Evolutionary conservation across 106 monocot species (phyloP).

Genomic region (Platanthera guangdongensis): DNA sequence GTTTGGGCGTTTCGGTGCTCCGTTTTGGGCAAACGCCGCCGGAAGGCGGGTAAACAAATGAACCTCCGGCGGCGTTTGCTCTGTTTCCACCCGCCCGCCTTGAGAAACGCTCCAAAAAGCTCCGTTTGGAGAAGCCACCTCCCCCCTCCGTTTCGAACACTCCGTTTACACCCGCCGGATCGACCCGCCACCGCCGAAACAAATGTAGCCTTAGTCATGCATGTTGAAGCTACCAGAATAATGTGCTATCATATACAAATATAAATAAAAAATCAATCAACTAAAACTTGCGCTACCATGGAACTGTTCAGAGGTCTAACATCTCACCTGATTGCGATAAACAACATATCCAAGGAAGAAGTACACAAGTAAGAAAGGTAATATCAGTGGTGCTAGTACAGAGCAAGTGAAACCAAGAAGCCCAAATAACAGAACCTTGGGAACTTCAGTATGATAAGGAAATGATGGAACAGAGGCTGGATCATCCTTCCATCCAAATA

Average conservation of each 20-base stretch:
- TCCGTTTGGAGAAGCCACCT: too few relatives aligned
- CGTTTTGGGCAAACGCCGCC: too few relatives aligned
- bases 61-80: too few relatives aligned
- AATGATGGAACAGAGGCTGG: slow-evolving; percentile 57
- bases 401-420: slow-evolving; percentile 93
- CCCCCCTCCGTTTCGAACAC: too few relatives aligned
- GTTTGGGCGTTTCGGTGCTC: too few relatives aligned
- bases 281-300: background rate
- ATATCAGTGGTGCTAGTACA: slow-evolving; percentile 83
- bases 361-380: slow-evolving; percentile 88
- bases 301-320: background rate
- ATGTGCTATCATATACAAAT: background rate
- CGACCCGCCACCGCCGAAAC: too few relatives aligned
- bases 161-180: too few relatives aligned
- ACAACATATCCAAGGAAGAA: slow-evolving; percentile 85
- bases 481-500: slow-evolving; percentile 37
- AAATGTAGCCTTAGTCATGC: too few relatives aligned
- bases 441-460: slow-evolving; percentile 94
- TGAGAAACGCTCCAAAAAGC: too few relatives aligned
- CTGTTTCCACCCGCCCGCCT: too few relatives aligned
- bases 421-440: slow-evolving; percentile 75
- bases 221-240: too few relatives aligned
- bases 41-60: too few relatives aligned
- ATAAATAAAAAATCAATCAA: background rate
- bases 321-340: slow-evolving; percentile 85